Percentiles rank a stretch among this genome's conserved stretches.
These are phyloP conservation scores for Ambrosiella cleistominuta DNA, from an alignment of 2,329 filamentous ascomycete species.

Conservation along the genomic window DNA sequence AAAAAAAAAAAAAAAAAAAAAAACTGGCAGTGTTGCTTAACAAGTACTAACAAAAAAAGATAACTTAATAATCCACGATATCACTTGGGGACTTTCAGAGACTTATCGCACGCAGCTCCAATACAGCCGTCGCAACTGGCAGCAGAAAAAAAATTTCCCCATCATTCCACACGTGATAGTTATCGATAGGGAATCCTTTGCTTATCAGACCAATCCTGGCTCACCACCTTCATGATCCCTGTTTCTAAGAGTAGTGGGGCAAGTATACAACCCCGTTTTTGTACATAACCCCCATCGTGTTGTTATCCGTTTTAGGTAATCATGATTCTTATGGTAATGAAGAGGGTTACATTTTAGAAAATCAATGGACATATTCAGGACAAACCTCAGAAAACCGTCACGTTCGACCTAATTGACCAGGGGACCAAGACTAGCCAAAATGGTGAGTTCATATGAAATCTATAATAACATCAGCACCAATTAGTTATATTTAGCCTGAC, in stretches of 20 bases:
- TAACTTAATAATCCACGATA: not conserved
- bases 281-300: not conserved
- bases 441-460: too few species aligned
- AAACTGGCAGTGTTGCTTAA: not conserved
- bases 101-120: not conserved
- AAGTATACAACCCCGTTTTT: not conserved
- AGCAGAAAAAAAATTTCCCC: constrained; percentile 12
- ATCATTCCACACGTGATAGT: constrained; percentile 10
- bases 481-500: too few species aligned
- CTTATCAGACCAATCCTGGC: constrained; percentile 8
- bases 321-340: too few species aligned
- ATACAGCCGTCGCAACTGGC: not conserved
- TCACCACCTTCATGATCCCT: constrained; percentile 9
- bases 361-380: too few species aligned
- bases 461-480: too few species aligned
- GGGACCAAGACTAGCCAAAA: too few species aligned
- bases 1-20: not conserved
- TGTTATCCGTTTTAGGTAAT: not conserved
- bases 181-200: constrained; percentile 8
- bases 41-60: not conserved
- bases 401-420: too few species aligned
- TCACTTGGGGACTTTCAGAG: not conserved
- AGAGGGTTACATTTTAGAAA: too few species aligned
- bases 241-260: not conserved
- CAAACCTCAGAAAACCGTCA: too few species aligned